Conservation (phyloP, 495 filamentous ascomycete species). For the Penicillium soppii region DNA sequence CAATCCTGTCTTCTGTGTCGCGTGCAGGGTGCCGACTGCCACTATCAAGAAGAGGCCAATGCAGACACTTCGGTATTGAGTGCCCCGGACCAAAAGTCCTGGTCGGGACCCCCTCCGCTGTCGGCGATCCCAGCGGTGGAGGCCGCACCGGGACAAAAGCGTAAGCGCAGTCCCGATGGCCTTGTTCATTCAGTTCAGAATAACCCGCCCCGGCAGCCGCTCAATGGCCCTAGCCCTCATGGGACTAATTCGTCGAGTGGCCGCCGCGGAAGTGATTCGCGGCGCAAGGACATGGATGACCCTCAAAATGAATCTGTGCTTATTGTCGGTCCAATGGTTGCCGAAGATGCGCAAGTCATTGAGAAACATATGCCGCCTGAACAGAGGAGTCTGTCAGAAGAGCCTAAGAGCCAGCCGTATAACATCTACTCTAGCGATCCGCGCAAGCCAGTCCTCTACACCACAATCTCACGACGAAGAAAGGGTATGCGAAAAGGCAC, state of each 20-base stretch:
- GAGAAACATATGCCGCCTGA: conserved; percentile 51
- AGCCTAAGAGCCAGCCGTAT: conserved; percentile 45
- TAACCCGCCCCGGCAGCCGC: conserved; percentile 13
- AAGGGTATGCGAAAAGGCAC: conserved; percentile 47
- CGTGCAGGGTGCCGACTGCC: conserved; percentile 48
- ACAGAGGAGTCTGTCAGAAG: conserved; percentile 34
- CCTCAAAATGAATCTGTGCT: conserved; percentile 49
- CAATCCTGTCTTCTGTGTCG: conserved; percentile 51
- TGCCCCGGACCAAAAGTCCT: conserved; percentile 28
- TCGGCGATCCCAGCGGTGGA: conserved; percentile 11
- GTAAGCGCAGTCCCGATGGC: conserved; percentile 37
- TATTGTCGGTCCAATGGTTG: conserved; percentile 51
- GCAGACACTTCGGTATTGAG: conserved; percentile 27
- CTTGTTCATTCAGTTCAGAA: conserved; percentile 16
- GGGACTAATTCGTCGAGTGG: conserved; percentile 29
- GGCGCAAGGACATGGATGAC: conserved; percentile 38
- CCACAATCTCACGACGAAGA: conserved; percentile 45
- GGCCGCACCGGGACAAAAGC: conserved; percentile 33
- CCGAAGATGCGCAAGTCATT: conserved; percentile 53
- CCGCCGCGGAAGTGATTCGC: conserved; percentile 33
- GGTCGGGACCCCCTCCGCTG: conserved; percentile 21
- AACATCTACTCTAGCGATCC: conserved; percentile 52
- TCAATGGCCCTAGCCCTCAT: conserved; percentile 28
- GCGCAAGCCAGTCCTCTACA: conserved; percentile 48
- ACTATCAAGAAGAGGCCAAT: conserved; percentile 43